Evolutionary conservation across 108 stramenopile species (phyloP).

Genomic region (Skeletonema potamos): DNA sequence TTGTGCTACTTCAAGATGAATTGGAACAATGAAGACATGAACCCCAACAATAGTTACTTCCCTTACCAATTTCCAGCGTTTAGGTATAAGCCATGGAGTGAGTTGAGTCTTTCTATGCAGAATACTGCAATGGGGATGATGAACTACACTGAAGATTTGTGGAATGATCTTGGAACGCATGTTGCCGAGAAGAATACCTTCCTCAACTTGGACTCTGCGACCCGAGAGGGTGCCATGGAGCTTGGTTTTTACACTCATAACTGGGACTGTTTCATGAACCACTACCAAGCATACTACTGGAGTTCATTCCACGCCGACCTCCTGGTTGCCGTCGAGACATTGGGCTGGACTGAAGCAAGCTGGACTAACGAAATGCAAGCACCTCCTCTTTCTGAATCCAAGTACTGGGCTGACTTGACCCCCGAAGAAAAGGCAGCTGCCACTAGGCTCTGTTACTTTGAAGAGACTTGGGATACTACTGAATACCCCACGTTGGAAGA

Average conservation of each 20-base stretch:
- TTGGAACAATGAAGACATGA: conserved; percentile 47
- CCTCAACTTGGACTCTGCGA: conserved; percentile 24
- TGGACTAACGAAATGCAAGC: conserved; percentile 27
- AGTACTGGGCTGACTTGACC: conserved; percentile 40
- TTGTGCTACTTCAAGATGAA: conserved; percentile 56
- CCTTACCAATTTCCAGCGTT: conserved; percentile 36
- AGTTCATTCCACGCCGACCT: conserved; percentile 36
- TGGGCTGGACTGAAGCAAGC: conserved; percentile 48
- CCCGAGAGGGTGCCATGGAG: conserved; percentile 35
- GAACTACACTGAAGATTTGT: conserved; percentile 33
- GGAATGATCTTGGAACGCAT: conserved; percentile 35
- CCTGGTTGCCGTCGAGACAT: conserved; percentile 25
- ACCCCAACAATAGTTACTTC: conserved; percentile 37
- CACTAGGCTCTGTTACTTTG: conserved; percentile 46
- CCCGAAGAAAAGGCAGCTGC: conserved; percentile 47
- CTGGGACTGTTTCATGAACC: conserved; percentile 62
- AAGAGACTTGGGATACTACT: conserved; percentile 45
- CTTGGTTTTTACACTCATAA: conserved; percentile 49
- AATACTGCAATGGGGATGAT: conserved; percentile 9
- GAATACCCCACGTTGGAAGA: not conserved
- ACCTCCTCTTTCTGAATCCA: conserved; percentile 25
- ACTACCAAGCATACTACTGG: conserved; percentile 54
- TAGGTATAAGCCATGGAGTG: conserved; percentile 43
- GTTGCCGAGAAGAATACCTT: conserved; percentile 43
- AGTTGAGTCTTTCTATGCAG: conserved; percentile 12